phyloP scores from a whole-genome alignment of 192 early-diverging fungal species.

The Allomyces macrogynus region DNA sequence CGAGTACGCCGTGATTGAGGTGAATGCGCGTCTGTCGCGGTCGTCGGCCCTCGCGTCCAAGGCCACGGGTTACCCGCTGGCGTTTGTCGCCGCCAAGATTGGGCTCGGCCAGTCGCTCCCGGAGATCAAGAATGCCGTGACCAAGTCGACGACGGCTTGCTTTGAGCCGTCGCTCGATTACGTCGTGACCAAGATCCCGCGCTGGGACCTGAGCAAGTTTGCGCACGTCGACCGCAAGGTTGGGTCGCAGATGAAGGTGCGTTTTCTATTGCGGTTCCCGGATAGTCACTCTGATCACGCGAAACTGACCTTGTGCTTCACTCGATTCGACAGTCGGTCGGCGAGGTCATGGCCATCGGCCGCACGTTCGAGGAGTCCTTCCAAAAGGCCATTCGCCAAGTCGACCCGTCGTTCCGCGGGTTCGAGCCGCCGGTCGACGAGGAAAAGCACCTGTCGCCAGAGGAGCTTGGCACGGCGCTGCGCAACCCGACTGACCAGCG shows the following conservation, averaged over 20 bases:
- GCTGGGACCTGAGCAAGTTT: slow-evolving; percentile 94
- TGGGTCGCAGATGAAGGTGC: slow-evolving; percentile 66
- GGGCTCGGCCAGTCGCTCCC: slow-evolving; percentile 72
- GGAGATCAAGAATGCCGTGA: slow-evolving; percentile 74
- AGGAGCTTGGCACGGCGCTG: slow-evolving; percentile 39
- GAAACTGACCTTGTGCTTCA: too few species aligned
- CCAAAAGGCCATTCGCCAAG: slow-evolving; percentile 83
- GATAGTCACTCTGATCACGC: too few species aligned
- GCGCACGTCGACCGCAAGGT: slow-evolving; percentile 67
- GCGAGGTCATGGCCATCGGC: slow-evolving; percentile 97
- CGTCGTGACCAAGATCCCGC: slow-evolving; percentile 87
- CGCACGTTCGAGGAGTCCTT: slow-evolving; percentile 88
- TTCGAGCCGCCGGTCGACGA: slow-evolving; percentile 35
- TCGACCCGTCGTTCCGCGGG: slow-evolving; percentile 78
- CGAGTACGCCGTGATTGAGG: slow-evolving; percentile 90
- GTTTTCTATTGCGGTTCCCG: too few species aligned
- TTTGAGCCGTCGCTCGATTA: slow-evolving; percentile 96
- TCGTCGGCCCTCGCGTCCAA: slow-evolving; percentile 79
- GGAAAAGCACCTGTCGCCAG: slow-evolving; percentile 23
- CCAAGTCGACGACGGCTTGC: slow-evolving; percentile 81
- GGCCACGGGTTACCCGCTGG: slow-evolving; percentile 93
- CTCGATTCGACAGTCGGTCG: slow-evolving; percentile 34
- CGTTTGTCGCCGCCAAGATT: slow-evolving; percentile 95
- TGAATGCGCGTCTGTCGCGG: slow-evolving; percentile 89
- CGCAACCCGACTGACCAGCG: slow-evolving; percentile 56